Percentiles rank a stretch among this genome's conserved stretches.
Conservation (phyloP, 2,329 filamentous ascomycete species). For the Polytolypa hystricis region DNA sequence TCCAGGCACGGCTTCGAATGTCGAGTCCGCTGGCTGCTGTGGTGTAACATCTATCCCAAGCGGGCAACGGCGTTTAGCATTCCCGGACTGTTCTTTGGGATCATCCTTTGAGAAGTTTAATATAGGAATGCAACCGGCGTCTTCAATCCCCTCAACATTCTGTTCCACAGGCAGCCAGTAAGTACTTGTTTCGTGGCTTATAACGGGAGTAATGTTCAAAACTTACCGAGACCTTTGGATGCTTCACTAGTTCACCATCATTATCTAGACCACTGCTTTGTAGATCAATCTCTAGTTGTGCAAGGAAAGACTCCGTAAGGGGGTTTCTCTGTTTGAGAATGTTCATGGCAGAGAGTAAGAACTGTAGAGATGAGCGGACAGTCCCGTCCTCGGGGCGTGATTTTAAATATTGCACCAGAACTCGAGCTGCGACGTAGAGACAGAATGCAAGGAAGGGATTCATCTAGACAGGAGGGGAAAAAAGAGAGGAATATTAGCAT, state of each 20-base stretch:
- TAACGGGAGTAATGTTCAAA: too few species aligned
- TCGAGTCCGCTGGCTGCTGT: not conserved
- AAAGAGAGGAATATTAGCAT: conserved; percentile 14
- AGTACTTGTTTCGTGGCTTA: too few species aligned
- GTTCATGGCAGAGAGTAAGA: conserved; percentile 82
- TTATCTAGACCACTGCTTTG: conserved; percentile 41
- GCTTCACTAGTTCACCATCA: too few species aligned
- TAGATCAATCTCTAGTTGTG: conserved; percentile 85
- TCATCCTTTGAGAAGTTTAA: too few species aligned
- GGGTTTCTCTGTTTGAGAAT: conserved; percentile 80
- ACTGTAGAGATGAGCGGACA: conserved; percentile 72
- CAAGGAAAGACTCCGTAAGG: conserved; percentile 85
- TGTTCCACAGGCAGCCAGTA: too few species aligned
- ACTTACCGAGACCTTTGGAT: too few species aligned
- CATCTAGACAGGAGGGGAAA: conserved; percentile 65
- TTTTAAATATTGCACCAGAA: conserved; percentile 95
- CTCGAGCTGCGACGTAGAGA: conserved; percentile 86
- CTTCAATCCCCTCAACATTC: too few species aligned
- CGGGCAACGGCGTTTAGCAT: too few species aligned
- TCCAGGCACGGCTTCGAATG: not conserved
- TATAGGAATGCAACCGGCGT: too few species aligned
- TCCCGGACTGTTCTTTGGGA: too few species aligned
- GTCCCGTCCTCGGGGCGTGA: conserved; percentile 73
- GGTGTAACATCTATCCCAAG: too few species aligned
- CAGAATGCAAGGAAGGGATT: conserved; percentile 94